Evolutionary conservation across 768 basidiomycete species (phyloP), one percentile per base, ranked within the genome.

Genomic region (Mycena latifolia): DNA sequence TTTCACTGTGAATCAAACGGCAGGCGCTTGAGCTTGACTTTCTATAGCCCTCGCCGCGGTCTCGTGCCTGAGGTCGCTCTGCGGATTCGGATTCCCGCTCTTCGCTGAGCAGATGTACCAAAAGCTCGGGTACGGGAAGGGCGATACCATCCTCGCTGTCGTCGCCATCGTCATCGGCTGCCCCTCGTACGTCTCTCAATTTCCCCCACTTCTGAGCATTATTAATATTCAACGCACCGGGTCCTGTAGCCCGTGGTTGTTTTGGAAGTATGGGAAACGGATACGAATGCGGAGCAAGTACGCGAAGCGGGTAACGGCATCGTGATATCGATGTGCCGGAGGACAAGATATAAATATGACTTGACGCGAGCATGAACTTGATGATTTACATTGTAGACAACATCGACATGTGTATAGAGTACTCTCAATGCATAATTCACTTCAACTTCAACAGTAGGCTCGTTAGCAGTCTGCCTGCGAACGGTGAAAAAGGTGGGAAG

Each of bases 21-120:
- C 14, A 35, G 33, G 33, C 33, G 33, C 33, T 35, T 6, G 14
- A n/a, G n/a, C n/a, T n/a, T 35, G 14, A 7, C 6, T 35, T 35
- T 48, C 51, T 64, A 25, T 52, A 48, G 54, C 86, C 89, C 91
- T 3, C 77, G 91, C 91, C 0, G 90, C 91, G 0, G 86, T 87
- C 22, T 78, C 88, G 0, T 89, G 76, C 73, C 73, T 92, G 17
- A 87, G 92, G 27, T 87, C 89, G 0, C 59, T 92, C 0, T 86
- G 87, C 1, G 92, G 92, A 0, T 93, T 92, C 57, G 88, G 84
- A 1, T 93, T 94, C 73, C 93, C 92, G 2, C 77, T 94, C n/a
- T 94, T 94, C 69, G 90, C 88, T 4, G 88, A 89, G 22, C 79
- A 84, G 39, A 90, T 93, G 87, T 93, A 86, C 75, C 74, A 79